Base-by-base conservation (phyloP, 2,329 filamentous ascomycete genomes). In the Aspergillus persii region DNA sequence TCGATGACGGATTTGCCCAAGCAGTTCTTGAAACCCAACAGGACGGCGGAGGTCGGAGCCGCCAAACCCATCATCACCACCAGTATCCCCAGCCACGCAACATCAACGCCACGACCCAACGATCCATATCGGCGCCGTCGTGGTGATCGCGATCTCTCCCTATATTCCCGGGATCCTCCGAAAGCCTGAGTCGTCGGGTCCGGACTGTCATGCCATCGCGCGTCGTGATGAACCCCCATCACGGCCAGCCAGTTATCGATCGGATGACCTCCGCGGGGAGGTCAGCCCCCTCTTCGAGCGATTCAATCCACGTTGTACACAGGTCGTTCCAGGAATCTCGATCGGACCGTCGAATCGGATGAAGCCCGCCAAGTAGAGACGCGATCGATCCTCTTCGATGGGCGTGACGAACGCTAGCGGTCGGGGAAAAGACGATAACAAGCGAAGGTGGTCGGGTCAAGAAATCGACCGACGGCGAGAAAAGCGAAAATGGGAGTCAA, bases 11-110 rank as follows among this genome's bases (percentile, higher is more conserved):
- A 80, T 51, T 81, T 75, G 51, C 75, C 72, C 31, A 97, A 82
- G 77, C 94, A 99, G 77, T 97, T 96, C n/a, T 89, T 82, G 76
- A 96, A 95, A 59, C 86, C 81, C 61, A 97, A 79, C 67, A 87
- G 85, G 49, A 87, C 91, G 52, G 89, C 91, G 46, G 79, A 73
- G 29, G 77, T 80, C 8, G 84, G 81, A n/a, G 70, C 67, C n/a
- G 64, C 50, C 53, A 64, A 61, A 2, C 4, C 33, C 33, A 51
- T 55, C 33, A 71, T 39, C 50, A 71, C 60, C 50, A 71, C 60
- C 46, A 74, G 9, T 48, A 71, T 33, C 36, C 62, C 48, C 51
- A 65, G 61, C 63, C 65, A 56, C 29, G 47, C 48, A 27, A 62
- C 55, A 15, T 57, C 48, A 27, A 62, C 55, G 15, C 58, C 58